Evolutionary conservation across 805 yeast genomes (phyloP).

Genomic region (Nakazawaea pomicola): DNA sequence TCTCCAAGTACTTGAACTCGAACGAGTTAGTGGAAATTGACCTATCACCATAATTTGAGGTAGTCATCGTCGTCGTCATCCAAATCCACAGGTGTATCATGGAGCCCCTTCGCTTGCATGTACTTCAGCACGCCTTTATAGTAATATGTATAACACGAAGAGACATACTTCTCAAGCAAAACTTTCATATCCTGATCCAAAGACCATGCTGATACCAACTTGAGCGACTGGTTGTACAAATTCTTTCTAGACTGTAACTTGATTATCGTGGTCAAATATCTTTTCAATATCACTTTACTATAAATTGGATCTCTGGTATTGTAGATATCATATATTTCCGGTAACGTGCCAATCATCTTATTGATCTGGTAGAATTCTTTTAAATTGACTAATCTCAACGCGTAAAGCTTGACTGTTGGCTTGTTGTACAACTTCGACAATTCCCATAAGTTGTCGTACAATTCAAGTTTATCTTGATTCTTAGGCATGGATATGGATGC

Average conservation of each 20-base stretch:
- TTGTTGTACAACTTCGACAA: constrained; percentile 12
- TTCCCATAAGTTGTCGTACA: constrained; percentile 8
- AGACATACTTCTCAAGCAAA: constrained; percentile 14
- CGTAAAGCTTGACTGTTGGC: constrained; percentile 14
- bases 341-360: background rate
- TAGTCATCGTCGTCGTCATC: constrained; percentile 16
- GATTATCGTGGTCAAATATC: constrained; percentile 3
- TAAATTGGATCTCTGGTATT: constrained; percentile 17
- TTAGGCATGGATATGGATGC: constrained; percentile 20
- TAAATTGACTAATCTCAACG: constrained; percentile 5
- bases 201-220: constrained; percentile 22
- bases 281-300: constrained; percentile 14
- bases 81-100: constrained; percentile 2
- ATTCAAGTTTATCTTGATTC: constrained; percentile 19
- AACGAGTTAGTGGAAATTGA: constrained; percentile 51
- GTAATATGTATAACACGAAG: constrained; percentile 17
- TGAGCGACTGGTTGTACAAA: constrained; percentile 23
- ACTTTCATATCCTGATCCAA: constrained; percentile 19
- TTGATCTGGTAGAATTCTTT: background rate
- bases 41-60: constrained; percentile 1
- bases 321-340: constrained; percentile 17
- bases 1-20: constrained; percentile 71
- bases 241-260: constrained; percentile 9
- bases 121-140: constrained; percentile 14
- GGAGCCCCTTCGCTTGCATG: too few species aligned